A percentile compares a stretch with the other conserved stretches of the same genome.
phyloP scores from a whole-genome alignment of 2,329 filamentous ascomycete genomes.

The Cercospora janseana region DNA sequence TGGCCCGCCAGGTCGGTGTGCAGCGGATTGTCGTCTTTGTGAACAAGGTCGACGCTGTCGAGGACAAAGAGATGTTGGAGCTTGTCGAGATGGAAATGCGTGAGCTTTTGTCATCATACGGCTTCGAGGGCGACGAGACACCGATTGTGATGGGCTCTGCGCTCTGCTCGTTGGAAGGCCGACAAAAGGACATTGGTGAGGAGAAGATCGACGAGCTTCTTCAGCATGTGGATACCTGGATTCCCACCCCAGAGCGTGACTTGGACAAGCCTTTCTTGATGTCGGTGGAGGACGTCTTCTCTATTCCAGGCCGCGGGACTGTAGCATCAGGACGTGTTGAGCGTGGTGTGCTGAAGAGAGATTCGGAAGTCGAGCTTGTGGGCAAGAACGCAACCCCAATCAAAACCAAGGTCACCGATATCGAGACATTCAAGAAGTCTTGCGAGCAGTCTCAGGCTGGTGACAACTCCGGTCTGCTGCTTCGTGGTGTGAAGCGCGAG shows the following conservation, averaged over 20 bases:
- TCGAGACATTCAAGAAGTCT: conserved; percentile 99
- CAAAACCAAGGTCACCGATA: conserved; percentile 99
- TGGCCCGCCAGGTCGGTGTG: conserved; percentile 96
- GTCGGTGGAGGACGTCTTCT: conserved; percentile 75
- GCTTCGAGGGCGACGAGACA: conserved; percentile 96
- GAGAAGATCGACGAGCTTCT: conserved; percentile 90
- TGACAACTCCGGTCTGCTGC: conserved; percentile 95
- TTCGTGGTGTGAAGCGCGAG: conserved; percentile 94
- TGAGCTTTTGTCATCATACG: conserved; percentile 86
- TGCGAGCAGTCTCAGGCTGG: conserved; percentile 94
- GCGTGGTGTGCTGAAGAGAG: conserved; percentile 90
- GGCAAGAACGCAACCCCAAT: conserved; percentile 78
- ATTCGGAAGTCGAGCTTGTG: conserved; percentile 90
- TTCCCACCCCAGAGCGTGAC: conserved; percentile 90
- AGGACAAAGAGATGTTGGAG: conserved; percentile 99
- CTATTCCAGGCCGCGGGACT: conserved; percentile 78
- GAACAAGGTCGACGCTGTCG: conserved; percentile 97
- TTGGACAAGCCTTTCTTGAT: conserved; percentile 99
- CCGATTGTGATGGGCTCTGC: conserved; percentile 97
- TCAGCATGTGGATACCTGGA: conserved; percentile 88
- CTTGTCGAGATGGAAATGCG: conserved; percentile 99
- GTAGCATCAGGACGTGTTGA: conserved; percentile 96
- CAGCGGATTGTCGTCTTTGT: conserved; percentile 98
- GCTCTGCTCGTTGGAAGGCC: conserved; percentile 86
- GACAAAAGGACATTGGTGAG: conserved; percentile 80